Percentiles rank a stretch among this genome's conserved stretches.
These are phyloP conservation scores for Volutella citrinella DNA, from an alignment of 2,329 filamentous ascomycete genomes.

Conservation along the genomic window DNA sequence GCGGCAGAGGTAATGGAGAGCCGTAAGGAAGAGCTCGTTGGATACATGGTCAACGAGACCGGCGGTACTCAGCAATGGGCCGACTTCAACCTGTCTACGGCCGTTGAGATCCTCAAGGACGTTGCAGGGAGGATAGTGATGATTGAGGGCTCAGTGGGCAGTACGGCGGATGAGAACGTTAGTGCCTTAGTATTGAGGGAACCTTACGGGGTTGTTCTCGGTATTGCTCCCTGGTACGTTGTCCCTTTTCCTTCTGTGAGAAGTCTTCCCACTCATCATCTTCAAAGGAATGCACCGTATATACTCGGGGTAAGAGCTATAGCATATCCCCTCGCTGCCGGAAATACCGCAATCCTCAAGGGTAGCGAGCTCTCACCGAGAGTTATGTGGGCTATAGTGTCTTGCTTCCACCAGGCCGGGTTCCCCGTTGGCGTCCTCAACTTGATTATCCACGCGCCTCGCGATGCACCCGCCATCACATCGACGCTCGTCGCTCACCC, in stretches of 20 bases:
- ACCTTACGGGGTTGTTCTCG: conserved; percentile 28
- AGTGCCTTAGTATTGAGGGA: conserved; percentile 54
- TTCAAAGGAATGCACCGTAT: conserved; percentile 16
- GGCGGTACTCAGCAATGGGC: conserved; percentile 19
- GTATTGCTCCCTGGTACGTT: conserved; percentile 28
- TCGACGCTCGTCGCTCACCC: conserved; percentile 35
- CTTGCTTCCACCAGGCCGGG: conserved; percentile 38
- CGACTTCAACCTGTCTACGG: conserved; percentile 8
- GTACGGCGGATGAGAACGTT: conserved; percentile 22
- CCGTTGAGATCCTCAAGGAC: conserved; percentile 2
- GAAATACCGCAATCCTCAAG: conserved; percentile 21
- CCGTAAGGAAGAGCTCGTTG: conserved; percentile 50
- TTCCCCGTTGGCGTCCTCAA: conserved; percentile 41
- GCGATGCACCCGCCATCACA: conserved; percentile 33
- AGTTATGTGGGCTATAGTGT: conserved; percentile 29
- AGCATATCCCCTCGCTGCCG: conserved; percentile 9
- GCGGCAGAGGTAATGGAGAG: conserved; percentile 57
- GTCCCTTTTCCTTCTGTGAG: conserved; percentile 11
- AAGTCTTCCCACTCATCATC: conserved; percentile 16
- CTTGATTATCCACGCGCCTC: conserved; percentile 28
- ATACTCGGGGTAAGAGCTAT: conserved; percentile 6
- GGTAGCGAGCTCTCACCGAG: conserved; percentile 32
- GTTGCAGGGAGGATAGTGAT: conserved; percentile 6
- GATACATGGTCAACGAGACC: conserved; percentile 48
- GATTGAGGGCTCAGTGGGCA: conserved; percentile 5